Conservation (phyloP, 805 yeast genomes). For the Tetrapisispora phaffii region DNA sequence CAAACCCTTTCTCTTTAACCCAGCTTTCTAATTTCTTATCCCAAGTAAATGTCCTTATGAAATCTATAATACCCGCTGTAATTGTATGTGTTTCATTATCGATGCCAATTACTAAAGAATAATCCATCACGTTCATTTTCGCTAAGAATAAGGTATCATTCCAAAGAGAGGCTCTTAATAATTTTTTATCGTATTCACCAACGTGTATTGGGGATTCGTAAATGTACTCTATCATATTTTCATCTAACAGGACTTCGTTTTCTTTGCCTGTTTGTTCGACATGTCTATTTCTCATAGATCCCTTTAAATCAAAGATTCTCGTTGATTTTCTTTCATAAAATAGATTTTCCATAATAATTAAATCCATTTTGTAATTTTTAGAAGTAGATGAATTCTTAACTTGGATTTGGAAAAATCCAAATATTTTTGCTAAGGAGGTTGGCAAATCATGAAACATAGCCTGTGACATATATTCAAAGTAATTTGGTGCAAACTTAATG, state of each 20-base stretch:
- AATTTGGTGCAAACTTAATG: conserved; percentile 90
- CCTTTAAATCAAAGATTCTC: conserved; percentile 89
- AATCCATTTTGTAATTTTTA: conserved; percentile 74
- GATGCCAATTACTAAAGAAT: conserved; percentile 88
- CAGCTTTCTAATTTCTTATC: conserved; percentile 96
- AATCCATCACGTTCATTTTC: conserved; percentile 98
- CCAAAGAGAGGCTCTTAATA: conserved; percentile 81
- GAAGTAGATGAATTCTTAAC: conserved; percentile 62
- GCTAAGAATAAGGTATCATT: conserved; percentile 90
- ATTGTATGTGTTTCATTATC: conserved; percentile 58
- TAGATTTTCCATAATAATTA: conserved; percentile 89
- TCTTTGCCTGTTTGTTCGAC: conserved; percentile 94
- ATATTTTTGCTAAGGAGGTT: conserved; percentile 86
- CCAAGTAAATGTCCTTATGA: conserved; percentile 95
- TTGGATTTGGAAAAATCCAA: conserved; percentile 91
- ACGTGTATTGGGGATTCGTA: conserved; percentile 94
- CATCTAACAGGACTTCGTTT: conserved; percentile 89
- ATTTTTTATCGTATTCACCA: conserved; percentile 78
- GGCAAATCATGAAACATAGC: conserved; percentile 91
- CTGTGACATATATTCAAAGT: conserved; percentile 91
- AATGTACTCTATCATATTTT: conserved; percentile 95
- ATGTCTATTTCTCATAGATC: conserved; percentile 95
- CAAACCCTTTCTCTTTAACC: conserved; percentile 93
- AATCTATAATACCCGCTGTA: conserved; percentile 89
- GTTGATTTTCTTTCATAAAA: conserved; percentile 76